Evolutionary conservation across 176 grass and related monocot genomes (phyloP).

Genomic region (Thinopyrum elongatum): DNA sequence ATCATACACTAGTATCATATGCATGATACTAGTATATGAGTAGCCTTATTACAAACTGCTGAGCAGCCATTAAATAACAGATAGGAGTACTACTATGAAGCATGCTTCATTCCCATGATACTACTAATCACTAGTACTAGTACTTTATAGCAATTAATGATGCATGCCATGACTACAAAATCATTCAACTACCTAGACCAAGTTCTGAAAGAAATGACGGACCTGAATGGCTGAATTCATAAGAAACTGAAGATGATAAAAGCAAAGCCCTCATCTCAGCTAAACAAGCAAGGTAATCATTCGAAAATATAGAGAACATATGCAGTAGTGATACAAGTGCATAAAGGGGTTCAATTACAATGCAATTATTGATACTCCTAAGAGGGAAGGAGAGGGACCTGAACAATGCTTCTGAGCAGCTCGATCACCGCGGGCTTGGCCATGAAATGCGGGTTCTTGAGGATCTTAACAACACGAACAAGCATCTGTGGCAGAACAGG

Average conservation of each 20-base stretch:
- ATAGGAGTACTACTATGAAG: too few relatives aligned
- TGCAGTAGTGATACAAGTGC: neutral
- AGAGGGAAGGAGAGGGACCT: conserved; percentile 47
- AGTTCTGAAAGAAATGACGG: neutral
- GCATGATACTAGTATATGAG: too few relatives aligned
- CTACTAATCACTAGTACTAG: neutral
- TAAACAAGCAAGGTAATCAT: neutral
- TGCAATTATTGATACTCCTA: neutral
- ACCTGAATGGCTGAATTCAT: neutral
- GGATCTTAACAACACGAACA: conserved; percentile 76
- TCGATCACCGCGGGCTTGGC: conserved; percentile 88
- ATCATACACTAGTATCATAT: too few relatives aligned
- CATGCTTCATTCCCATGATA: neutral
- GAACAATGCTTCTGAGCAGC: conserved; percentile 93
- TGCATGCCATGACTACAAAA: neutral
- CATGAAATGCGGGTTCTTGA: conserved; percentile 98
- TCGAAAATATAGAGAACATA: neutral
- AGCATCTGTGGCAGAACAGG: conserved; percentile 84
- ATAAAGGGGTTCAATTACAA: neutral
- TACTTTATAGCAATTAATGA: neutral
- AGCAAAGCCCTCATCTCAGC: neutral
- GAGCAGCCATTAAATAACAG: neutral
- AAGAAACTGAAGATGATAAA: neutral
- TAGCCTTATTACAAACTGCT: too few relatives aligned
- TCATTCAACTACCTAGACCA: neutral